Conservation (phyloP, 108 stramenopile species). For the Skeletonema costatum region DNA sequence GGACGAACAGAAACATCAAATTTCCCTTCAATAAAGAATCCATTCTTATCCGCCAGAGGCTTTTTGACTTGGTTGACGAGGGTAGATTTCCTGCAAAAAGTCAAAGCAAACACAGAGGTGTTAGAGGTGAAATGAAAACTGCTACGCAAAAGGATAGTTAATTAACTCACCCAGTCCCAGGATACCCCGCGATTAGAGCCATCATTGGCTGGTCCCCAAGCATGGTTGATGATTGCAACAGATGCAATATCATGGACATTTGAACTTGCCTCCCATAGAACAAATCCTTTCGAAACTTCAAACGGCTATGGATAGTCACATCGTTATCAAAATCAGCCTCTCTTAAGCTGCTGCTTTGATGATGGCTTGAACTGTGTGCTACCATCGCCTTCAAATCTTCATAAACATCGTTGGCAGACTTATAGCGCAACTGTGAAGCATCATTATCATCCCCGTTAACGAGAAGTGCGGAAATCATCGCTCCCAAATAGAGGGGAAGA, state of each 20-base stretch:
- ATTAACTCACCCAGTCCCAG: slow-evolving; percentile 26
- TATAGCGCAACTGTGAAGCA: slow-evolving; percentile 16
- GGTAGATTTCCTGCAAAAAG: slow-evolving; percentile 18
- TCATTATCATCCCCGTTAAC: neutral
- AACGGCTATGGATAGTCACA: neutral
- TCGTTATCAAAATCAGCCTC: slow-evolving; percentile 2
- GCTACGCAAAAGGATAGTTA: neutral
- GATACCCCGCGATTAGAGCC: slow-evolving; percentile 27
- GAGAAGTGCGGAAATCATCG: slow-evolving; percentile 25
- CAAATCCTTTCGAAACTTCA: slow-evolving; percentile 10
- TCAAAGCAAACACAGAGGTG: neutral
- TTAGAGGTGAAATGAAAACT: neutral
- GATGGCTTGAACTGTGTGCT: neutral
- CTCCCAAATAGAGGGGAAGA: slow-evolving; percentile 24
- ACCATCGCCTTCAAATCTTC: slow-evolving; percentile 29
- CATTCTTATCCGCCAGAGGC: slow-evolving; percentile 11
- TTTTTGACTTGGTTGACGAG: slow-evolving; percentile 32
- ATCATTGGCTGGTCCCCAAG: slow-evolving; percentile 23
- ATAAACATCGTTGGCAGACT: slow-evolving; percentile 23
- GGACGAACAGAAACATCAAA: slow-evolving; percentile 19
- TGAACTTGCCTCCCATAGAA: slow-evolving; percentile 36
- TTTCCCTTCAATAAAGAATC: slow-evolving; percentile 37
- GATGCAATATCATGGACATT: slow-evolving; percentile 35
- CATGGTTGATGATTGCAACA: slow-evolving; percentile 13
- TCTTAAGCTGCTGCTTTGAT: neutral